Base-by-base conservation (phyloP, 768 basidiomycete species). In the Tremella yokohamensis region DNA sequence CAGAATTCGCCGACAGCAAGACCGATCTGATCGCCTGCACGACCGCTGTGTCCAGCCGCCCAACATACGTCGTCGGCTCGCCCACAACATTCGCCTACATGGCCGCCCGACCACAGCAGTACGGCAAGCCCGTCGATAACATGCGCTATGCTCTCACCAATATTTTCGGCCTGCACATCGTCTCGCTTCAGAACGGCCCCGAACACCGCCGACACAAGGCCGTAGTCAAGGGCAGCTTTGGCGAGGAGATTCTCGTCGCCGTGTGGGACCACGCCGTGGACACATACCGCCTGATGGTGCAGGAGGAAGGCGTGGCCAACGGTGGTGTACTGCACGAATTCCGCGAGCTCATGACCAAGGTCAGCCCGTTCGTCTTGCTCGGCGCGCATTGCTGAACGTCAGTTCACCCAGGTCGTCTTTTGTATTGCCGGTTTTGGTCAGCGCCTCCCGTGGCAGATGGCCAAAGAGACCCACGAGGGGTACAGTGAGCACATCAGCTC, bases 1-100 rank as follows among this genome's bases (percentile, higher is more conserved):
- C 29, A 34, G 29, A 34, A 34, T 34, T 34, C 29, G 29, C 66
- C 2, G 12, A 25, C 1, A 25, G 56, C 26, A 42, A 54, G 25
- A 61, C 61, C 18, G 67, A 69, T 40, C 55, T 69, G 9, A 60
- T 69, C 50, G 67, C 64, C 11, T 42, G 45, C 26, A 53, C 60
- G 16, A 57, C 58, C 40, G 38, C 50, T 6, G 57, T 60, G 7
- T 40, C 60, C 18, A 16, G 49, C 58, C 9, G 18, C 42, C 60
- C 63, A 13, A 8, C 51, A 20, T 61, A 63, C 34, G 54, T 62
- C 15, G 60, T 61, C 9, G 15, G 52, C 63, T n/a, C 49, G 54
- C 37, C 29, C 34, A 26, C 52, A 47, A 38, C 49, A 29, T 2
- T 22, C 19, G 12, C 63, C 56, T 69, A 69, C 49, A 18, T 60